Evolutionary conservation across 2,329 filamentous ascomycete species (phyloP).

Genomic region (Botrytis galanthina): DNA sequence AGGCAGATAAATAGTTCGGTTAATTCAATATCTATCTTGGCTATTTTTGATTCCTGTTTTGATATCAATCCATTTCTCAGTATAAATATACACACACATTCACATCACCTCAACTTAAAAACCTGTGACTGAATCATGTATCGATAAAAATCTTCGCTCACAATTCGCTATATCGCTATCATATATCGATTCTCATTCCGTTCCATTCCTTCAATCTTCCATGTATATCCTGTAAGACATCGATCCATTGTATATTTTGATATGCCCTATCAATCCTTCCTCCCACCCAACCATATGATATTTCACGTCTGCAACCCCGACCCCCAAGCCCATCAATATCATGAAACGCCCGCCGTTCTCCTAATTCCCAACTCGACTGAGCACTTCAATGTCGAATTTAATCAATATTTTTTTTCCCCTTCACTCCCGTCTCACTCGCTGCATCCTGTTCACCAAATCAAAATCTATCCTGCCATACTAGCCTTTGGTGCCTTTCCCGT

Average conservation of each 20-base stretch:
- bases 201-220: neutral
- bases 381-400: slow-evolving; percentile 32
- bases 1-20: neutral
- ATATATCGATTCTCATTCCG: neutral
- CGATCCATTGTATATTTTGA: neutral
- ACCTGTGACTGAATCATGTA: neutral
- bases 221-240: slow-evolving; percentile 7
- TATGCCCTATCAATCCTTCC: neutral
- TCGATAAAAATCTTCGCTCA: neutral
- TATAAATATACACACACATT: neutral
- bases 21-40: neutral
- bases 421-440: neutral
- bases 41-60: neutral
- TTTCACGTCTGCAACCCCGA: neutral
- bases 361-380: slow-evolving; percentile 25
- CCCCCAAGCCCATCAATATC: slow-evolving; percentile 4
- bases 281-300: neutral
- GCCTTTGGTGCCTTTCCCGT: slow-evolving; percentile 21
- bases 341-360: neutral
- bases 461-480: slow-evolving; percentile 31
- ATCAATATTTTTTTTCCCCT: slow-evolving; percentile 13
- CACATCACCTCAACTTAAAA: neutral
- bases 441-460: neutral
- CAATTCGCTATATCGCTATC: neutral
- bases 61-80: neutral